A percentile compares a stretch with the other conserved stretches of the same genome.
Evolutionary conservation across 225 moss, liverwort and hornwort genomes (phyloP).

Genomic region (Polytrichum commune): DNA sequence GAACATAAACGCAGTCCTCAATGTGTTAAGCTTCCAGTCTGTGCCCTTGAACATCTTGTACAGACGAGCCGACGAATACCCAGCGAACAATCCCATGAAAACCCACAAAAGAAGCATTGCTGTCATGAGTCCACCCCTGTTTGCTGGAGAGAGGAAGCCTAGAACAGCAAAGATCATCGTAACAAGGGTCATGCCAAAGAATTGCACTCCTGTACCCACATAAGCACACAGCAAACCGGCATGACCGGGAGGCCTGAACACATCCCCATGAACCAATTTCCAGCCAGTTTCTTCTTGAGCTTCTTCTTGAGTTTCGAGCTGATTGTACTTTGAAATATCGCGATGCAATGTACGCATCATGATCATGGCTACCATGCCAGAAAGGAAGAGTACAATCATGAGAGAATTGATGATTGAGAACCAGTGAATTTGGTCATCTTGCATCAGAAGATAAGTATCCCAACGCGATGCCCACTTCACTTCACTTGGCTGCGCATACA

Average conservation of each 20-base stretch:
- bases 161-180: conserved; percentile 87
- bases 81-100: conserved; percentile 88
- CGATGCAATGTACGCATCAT: conserved; percentile 97
- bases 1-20: conserved; percentile 82
- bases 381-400: conserved; percentile 90
- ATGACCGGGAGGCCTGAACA: conserved; percentile 72
- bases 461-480: conserved; percentile 94
- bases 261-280: conserved; percentile 91
- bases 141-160: conserved; percentile 87
- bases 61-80: conserved; percentile 75
- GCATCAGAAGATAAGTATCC: conserved; percentile 86
- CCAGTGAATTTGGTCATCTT: conserved; percentile 94
- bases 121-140: conserved; percentile 86
- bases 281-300: conserved; percentile 94
- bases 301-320: conserved; percentile 88
- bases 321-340: conserved; percentile 88
- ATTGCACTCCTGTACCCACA: conserved; percentile 87
- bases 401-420: conserved; percentile 93
- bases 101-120: conserved; percentile 92
- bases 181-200: conserved; percentile 84
- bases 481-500: conserved; percentile 45
- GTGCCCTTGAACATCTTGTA: conserved; percentile 86
- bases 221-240: conserved; percentile 80
- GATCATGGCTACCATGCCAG: conserved; percentile 97
- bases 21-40: conserved; percentile 78